These are phyloP conservation scores for Schwanniomyces etchellsii DNA, from an alignment of 1,139 yeast genomes.

Conservation along the genomic window DNA sequence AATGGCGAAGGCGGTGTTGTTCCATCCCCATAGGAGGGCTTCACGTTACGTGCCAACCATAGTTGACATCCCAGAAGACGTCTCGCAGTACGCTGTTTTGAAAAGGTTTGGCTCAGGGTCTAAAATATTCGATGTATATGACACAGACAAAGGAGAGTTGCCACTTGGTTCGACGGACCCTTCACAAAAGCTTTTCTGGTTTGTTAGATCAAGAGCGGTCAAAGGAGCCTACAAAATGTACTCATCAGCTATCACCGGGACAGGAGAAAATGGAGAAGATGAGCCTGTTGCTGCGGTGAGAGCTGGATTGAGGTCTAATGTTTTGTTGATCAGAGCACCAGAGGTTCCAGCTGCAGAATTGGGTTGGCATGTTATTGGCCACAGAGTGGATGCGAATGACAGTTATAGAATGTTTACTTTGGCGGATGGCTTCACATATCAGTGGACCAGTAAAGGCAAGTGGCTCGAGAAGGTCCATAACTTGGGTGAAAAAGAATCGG, in stretches of 20 bases:
- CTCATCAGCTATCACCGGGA: constrained; percentile 17
- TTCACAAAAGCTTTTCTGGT: constrained; percentile 41
- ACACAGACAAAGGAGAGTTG: constrained; percentile 29
- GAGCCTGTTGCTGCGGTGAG: constrained; percentile 54
- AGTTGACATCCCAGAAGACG: constrained; percentile 33
- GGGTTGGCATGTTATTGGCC: constrained; percentile 61
- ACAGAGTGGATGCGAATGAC: constrained; percentile 58
- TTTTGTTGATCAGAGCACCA: constrained; percentile 46
- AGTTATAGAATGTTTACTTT: constrained; percentile 53
- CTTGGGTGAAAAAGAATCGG: constrained; percentile 57
- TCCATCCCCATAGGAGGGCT: constrained; percentile 53
- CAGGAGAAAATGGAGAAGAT: constrained; percentile 43
- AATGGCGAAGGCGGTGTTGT: constrained; percentile 46
- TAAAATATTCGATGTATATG: constrained; percentile 50
- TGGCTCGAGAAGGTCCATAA: constrained; percentile 52
- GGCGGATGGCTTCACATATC: constrained; percentile 54
- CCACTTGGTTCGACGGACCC: constrained; percentile 35
- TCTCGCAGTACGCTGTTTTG: constrained; percentile 41
- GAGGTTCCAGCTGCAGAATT: constrained; percentile 45
- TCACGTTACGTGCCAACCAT: constrained; percentile 53
- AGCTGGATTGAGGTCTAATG: constrained; percentile 57
- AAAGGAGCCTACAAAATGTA: constrained; percentile 61
- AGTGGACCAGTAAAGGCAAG: constrained; percentile 59
- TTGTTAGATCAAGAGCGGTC: constrained; percentile 55
- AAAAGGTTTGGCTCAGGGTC: constrained; percentile 56